phyloP scores from a whole-genome alignment of 2,329 filamentous ascomycete species.

The Fusarium abutilonis region DNA sequence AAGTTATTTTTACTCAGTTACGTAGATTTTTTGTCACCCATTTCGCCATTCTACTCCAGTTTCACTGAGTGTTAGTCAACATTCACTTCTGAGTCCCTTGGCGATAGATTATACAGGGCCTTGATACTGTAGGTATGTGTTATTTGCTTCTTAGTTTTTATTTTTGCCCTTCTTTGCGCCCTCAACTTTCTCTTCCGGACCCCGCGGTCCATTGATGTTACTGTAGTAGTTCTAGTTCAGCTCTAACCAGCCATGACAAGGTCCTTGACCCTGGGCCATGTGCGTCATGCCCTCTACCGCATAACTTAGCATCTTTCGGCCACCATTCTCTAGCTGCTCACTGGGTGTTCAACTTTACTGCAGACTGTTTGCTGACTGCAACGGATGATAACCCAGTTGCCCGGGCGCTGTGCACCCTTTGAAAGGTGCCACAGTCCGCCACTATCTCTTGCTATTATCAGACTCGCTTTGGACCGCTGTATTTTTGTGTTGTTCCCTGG shows the following conservation, averaged over 20 bases:
- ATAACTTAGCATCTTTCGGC: conserved; percentile 18
- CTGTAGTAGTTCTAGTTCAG: background rate
- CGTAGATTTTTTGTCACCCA: conserved; percentile 43
- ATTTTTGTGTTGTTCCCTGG: conserved; percentile 7
- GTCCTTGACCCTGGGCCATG: conserved; percentile 32
- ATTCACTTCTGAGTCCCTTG: conserved; percentile 17
- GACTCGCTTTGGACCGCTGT: conserved; percentile 1
- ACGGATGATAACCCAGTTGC: conserved; percentile 1
- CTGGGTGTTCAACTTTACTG: conserved; percentile 2
- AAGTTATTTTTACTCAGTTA: conserved; percentile 49
- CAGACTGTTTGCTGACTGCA: conserved; percentile 21
- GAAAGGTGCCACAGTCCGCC: conserved; percentile 19
- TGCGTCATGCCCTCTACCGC: conserved; percentile 28
- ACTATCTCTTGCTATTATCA: conserved; percentile 19
- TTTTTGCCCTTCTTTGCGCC: conserved; percentile 9
- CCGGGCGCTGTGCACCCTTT: conserved; percentile 21
- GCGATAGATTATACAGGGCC: conserved; percentile 1
- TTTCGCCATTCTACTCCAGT: conserved; percentile 11
- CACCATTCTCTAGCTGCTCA: conserved; percentile 14
- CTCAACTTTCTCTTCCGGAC: conserved; percentile 17
- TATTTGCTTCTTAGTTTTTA: conserved; percentile 9
- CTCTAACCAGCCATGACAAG: conserved; percentile 24
- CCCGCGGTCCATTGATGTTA: conserved; percentile 18
- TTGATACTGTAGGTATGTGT: background rate
- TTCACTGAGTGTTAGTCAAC: conserved; percentile 14